phyloP scores from a whole-genome alignment of 2,329 filamentous ascomycete species.

The Tolypocladium cylindrosporum region DNA sequence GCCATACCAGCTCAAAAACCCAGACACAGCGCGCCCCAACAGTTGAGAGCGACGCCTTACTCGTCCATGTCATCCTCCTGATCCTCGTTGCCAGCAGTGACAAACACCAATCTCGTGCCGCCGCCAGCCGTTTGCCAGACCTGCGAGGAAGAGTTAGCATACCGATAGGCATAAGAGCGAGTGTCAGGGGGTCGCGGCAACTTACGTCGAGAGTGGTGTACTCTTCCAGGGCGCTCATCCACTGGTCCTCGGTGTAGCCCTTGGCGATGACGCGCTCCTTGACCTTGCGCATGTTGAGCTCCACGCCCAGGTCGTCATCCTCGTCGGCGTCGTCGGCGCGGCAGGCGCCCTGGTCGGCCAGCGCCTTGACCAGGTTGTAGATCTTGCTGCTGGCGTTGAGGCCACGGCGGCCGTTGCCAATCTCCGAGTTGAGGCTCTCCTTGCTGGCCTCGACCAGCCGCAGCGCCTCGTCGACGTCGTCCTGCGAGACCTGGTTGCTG shows the following conservation, averaged over 20 bases:
- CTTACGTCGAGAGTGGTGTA: constrained; percentile 85
- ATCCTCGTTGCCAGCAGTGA: constrained; percentile 46
- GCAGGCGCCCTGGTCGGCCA: constrained; percentile 80
- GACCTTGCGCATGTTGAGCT: constrained; percentile 80
- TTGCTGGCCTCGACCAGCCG: constrained; percentile 89
- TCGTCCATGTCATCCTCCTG: constrained; percentile 38
- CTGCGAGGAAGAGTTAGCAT: constrained; percentile 37
- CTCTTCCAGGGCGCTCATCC: constrained; percentile 76
- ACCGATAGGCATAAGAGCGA: background rate
- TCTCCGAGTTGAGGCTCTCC: constrained; percentile 72
- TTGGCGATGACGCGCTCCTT: constrained; percentile 88
- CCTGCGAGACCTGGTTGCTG: constrained; percentile 70
- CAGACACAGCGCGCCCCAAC: background rate
- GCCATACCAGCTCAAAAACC: constrained; percentile 15
- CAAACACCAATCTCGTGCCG: constrained; percentile 61
- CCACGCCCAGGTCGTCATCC: constrained; percentile 42
- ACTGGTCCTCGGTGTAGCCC: constrained; percentile 93
- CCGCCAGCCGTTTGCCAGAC: constrained; percentile 70
- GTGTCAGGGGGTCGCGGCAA: constrained; percentile 16
- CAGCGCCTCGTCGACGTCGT: constrained; percentile 92
- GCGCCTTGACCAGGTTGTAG: constrained; percentile 83
- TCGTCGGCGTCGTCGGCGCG: constrained; percentile 58
- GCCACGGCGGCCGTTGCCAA: constrained; percentile 48
- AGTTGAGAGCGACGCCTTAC: constrained; percentile 6
- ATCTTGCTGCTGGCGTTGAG: constrained; percentile 82